Evolutionary conservation across 345 rosid species (phyloP).

Genomic region (Brassica nigra): DNA sequence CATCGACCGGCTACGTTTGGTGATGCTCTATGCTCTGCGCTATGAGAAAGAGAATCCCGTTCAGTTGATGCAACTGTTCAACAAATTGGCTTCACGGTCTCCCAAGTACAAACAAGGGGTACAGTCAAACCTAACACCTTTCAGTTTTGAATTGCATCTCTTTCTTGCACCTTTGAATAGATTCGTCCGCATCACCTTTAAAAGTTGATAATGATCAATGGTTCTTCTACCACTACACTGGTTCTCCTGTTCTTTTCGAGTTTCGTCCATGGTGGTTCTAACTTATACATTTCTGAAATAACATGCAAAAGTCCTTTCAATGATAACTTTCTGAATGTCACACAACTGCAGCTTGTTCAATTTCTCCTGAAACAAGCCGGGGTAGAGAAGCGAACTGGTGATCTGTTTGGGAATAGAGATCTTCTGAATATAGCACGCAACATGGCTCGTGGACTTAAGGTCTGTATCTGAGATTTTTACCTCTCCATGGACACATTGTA

Average conservation of each 20-base stretch:
- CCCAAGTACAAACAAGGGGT: conserved; percentile 98
- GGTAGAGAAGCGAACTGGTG: conserved; percentile 88
- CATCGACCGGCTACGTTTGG: conserved; percentile 79
- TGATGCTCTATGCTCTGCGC: conserved; percentile 91
- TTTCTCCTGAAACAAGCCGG: conserved; percentile 98
- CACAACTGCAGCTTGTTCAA: conserved; percentile 77
- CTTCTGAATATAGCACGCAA: conserved; percentile 93
- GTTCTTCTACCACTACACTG: not conserved
- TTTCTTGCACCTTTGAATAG: not conserved
- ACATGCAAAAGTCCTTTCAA: not conserved
- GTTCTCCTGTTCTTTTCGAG: not conserved
- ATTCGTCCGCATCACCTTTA: conserved; percentile 1
- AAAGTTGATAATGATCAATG: not conserved
- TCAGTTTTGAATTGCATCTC: conserved; percentile 14
- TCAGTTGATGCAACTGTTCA: conserved; percentile 95
- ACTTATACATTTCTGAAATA: conserved; percentile 5
- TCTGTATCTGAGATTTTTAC: conserved; percentile 36
- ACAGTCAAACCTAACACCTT: conserved; percentile 29
- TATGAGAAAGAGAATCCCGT: conserved; percentile 98
- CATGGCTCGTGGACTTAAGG: conserved; percentile 99
- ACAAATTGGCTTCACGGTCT: conserved; percentile 83
- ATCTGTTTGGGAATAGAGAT: conserved; percentile 95
- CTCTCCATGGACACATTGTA: not conserved
- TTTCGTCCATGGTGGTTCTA: not conserved
- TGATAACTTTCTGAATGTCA: conserved; percentile 35